Evolutionary conservation across 768 basidiomycete species (phyloP).

Genomic region (Leccinum longicurvipes): DNA sequence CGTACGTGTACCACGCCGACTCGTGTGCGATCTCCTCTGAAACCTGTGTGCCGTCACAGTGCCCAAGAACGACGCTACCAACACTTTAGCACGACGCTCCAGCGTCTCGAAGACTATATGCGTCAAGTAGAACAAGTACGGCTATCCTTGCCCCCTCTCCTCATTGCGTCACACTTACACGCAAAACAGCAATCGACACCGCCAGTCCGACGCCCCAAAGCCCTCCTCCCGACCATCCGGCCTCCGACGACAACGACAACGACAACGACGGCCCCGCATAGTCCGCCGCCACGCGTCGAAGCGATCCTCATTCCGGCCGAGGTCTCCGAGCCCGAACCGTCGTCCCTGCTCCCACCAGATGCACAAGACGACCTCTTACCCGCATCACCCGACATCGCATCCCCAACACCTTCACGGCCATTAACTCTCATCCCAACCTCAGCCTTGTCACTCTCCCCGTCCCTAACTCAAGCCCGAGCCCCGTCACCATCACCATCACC

Average conservation of each 20-base stretch:
- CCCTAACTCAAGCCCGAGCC: conserved; percentile 8
- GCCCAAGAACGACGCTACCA: conserved; percentile 42
- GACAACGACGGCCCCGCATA: conserved; percentile 6
- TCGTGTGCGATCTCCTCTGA: neutral
- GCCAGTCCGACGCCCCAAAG: conserved; percentile 37
- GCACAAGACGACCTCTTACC: conserved; percentile 36
- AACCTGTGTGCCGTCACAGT: conserved; percentile 29
- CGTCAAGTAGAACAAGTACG: conserved; percentile 51
- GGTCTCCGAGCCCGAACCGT: conserved; percentile 11
- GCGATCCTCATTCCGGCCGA: conserved; percentile 26
- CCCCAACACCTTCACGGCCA: neutral
- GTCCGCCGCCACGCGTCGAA: conserved; percentile 13
- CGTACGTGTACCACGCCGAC: conserved; percentile 34
- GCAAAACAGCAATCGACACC: conserved; percentile 42
- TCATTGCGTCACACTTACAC: too few relatives aligned
- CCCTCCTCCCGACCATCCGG: conserved; percentile 55
- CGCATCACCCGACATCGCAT: conserved; percentile 27
- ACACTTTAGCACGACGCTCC: conserved; percentile 48
- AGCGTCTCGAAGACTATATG: conserved; percentile 52
- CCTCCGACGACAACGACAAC: conserved; percentile 34
- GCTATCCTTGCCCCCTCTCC: neutral
- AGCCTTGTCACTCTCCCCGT: too few relatives aligned
- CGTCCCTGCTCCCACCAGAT: neutral
- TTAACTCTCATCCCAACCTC: neutral
- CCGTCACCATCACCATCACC: conserved; percentile 11